Base-by-base conservation (phyloP, 805 yeast species). In the Ogataea kodamae region DNA sequence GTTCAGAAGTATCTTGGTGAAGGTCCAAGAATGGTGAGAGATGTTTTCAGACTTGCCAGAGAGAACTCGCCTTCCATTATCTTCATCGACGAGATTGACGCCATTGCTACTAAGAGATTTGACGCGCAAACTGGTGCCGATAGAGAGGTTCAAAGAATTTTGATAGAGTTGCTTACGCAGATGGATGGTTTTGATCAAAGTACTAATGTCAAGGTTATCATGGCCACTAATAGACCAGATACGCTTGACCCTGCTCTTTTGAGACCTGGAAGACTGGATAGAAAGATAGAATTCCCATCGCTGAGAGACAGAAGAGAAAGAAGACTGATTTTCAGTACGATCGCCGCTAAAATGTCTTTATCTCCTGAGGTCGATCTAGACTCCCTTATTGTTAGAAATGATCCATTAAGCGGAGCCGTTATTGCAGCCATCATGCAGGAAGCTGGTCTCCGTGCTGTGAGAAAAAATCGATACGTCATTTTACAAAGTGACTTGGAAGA, bases 61-160 rank as follows among this genome's bases (percentile, higher is more conserved):
- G 99, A 92, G 59, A 92, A 92, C 64, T 79, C 97, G 1, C 99
- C 99, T 5, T 78, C 96, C 7, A 92, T 92, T 55, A 92, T 92
- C 42, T 92, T 92, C 64, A 92, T 92, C 50, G 99, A 92, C 68
- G 99, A 92, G 68, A 89, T 92, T 52, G 98, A 92, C 65, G 96
- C 99, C 20, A 92, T 92, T 61, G 99, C 98, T 36, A 92, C 98
- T 24, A 92, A 92, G 64, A 85, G 99, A 66, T 92, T 92, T 54
- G 98, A 92, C 65, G 99, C 98, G 15, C 98, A 92, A 69, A 92
- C 99, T 3, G 98, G 98, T 59, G 97, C 98, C 21, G 99, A 92
- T 66, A 80, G 98, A 65, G 99, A 92, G 67, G 98, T 92, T 35
- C 99, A 92, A 68, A 86, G 99, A 69, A 92, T 90, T 48, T 71